Percentiles rank a stretch among this genome's conserved stretches.
phyloP scores from a whole-genome alignment of 1,139 yeast genomes.

The Magnusiomyces clavatus region DNA sequence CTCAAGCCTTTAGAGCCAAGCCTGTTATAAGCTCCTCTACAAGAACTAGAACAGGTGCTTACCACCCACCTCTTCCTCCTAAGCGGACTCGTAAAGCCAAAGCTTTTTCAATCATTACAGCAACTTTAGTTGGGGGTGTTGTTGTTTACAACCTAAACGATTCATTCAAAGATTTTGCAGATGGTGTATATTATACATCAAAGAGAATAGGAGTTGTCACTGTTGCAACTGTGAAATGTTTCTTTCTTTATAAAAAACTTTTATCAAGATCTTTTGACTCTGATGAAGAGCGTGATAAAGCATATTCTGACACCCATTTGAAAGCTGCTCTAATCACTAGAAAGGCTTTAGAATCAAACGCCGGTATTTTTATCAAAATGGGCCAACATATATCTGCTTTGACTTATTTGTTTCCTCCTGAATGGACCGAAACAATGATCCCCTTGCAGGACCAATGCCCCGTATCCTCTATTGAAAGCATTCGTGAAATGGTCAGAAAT shows the following conservation, averaged over 20 bases:
- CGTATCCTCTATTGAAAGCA: constrained; percentile 60
- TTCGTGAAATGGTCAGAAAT: constrained; percentile 51
- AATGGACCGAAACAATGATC: constrained; percentile 94
- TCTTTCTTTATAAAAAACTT: constrained; percentile 45
- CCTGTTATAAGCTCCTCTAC: neutral
- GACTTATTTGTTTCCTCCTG: constrained; percentile 81
- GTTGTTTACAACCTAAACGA: constrained; percentile 1
- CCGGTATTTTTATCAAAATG: constrained; percentile 86
- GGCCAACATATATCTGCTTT: constrained; percentile 93
- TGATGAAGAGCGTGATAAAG: constrained; percentile 45
- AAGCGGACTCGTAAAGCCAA: neutral
- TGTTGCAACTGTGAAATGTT: constrained; percentile 28
- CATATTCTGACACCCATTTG: constrained; percentile 56
- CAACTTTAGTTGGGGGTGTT: neutral
- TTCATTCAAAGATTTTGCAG: neutral
- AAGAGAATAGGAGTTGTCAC: constrained; percentile 30
- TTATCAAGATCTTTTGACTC: constrained; percentile 42
- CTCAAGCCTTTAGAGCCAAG: too few relatives aligned
- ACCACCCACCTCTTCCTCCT: constrained; percentile 9
- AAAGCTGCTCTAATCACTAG: constrained; percentile 75
- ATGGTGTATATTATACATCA: constrained; percentile 20
- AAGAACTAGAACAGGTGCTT: constrained; percentile 7
- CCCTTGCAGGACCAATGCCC: constrained; percentile 94
- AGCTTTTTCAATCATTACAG: neutral
- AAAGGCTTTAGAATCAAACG: constrained; percentile 72